phyloP scores from a whole-genome alignment of 768 basidiomycete species.

The Boletus vermiculosoides region DNA sequence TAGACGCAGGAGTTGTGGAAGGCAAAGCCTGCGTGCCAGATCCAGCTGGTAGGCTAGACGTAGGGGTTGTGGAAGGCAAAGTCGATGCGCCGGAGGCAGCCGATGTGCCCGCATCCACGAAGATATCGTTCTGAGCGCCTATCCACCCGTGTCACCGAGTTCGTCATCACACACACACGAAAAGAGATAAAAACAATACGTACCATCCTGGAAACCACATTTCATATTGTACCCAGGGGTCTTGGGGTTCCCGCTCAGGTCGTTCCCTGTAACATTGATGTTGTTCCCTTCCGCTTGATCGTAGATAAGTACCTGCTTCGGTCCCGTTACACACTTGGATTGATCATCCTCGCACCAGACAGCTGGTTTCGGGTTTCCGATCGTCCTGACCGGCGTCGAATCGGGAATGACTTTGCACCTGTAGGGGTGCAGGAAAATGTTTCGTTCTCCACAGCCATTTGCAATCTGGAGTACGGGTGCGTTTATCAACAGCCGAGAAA shows the following conservation, averaged over 20 bases:
- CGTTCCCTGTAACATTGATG: neutral
- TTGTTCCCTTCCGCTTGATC: slow-evolving; percentile 9
- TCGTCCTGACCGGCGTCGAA: neutral
- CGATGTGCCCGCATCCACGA: neutral
- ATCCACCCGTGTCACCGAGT: neutral
- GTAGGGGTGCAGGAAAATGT: slow-evolving; percentile 4
- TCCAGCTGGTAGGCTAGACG: neutral
- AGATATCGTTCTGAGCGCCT: slow-evolving; percentile 22
- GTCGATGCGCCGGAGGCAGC: too few relatives aligned
- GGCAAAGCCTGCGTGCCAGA: too few relatives aligned
- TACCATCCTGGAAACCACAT: slow-evolving; percentile 16
- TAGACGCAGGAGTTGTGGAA: neutral
- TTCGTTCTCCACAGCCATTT: slow-evolving; percentile 5
- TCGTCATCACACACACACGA: neutral
- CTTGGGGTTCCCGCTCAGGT: neutral
- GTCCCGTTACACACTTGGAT: slow-evolving; percentile 4
- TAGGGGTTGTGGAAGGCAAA: neutral
- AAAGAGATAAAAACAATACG: neutral
- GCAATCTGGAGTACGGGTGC: slow-evolving; percentile 3
- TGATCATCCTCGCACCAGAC: slow-evolving; percentile 8
- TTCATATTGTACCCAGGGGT: slow-evolving; percentile 9
- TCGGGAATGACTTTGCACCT: neutral
- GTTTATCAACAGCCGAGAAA: neutral
- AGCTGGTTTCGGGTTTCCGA: slow-evolving; percentile 1
- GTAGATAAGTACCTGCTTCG: slow-evolving; percentile 6